phyloP scores from a whole-genome alignment of 2,329 filamentous ascomycete species.

The Arthroderma sp. region DNA sequence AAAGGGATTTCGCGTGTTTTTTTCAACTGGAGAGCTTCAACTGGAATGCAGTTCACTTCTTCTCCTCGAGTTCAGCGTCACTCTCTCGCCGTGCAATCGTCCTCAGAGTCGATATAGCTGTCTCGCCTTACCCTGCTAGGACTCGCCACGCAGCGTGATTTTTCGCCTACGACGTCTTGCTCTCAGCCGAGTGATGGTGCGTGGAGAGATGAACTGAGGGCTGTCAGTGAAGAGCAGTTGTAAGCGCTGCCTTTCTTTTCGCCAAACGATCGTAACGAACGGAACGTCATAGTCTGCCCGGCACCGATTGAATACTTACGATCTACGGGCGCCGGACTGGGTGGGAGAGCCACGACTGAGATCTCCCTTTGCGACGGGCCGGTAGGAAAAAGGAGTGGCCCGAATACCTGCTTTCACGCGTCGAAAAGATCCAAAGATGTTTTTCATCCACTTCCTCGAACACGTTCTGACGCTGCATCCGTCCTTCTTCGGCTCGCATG shows the following conservation, averaged over 20 bases:
- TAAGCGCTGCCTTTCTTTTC: neutral
- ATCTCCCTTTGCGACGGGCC: no score
- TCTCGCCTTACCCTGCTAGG: neutral
- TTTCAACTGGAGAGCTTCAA: neutral
- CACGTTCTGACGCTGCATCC: conserved; percentile 90
- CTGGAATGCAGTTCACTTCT: neutral
- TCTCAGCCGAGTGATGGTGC: neutral
- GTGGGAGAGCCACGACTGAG: no score
- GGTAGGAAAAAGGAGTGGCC: no score
- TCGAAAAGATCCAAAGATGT: conserved; percentile 53
- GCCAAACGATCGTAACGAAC: neutral
- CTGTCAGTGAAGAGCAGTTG: neutral
- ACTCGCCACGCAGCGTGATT: neutral
- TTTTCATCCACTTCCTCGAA: conserved; percentile 95
- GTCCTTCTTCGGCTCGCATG: conserved; percentile 90
- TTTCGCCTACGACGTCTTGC: neutral
- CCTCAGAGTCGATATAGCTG: neutral
- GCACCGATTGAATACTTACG: no score
- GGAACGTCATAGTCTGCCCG: no score
- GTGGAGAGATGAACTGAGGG: neutral
- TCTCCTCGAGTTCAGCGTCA: neutral
- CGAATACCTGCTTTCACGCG: neutral
- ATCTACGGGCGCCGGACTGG: no score
- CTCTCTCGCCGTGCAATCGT: neutral
- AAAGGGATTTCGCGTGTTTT: neutral